Conservation (phyloP, 2,329 filamentous ascomycete genomes). For the Coleophoma eucalyptorum region DNA sequence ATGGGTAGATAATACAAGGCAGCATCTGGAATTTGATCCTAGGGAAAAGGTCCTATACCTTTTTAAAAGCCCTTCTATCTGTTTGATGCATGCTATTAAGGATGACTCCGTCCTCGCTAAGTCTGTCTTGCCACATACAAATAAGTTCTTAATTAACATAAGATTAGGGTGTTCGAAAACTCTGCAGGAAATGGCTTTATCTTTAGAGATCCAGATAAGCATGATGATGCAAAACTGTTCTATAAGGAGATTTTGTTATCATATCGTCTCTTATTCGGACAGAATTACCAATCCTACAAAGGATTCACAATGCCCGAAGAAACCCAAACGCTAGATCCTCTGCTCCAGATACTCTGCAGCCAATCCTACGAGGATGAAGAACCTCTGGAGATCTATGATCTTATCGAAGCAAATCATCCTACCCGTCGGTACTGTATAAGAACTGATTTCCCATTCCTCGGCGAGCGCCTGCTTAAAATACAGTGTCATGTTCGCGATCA, state of each 20-base stretch:
- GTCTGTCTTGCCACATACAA: background rate
- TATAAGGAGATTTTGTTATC: conserved; percentile 15
- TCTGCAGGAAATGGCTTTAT: background rate
- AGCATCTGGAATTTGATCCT: conserved; percentile 11
- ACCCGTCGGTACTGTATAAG: background rate
- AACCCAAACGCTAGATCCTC: conserved; percentile 4
- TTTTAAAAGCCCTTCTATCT: conserved; percentile 12
- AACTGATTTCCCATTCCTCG: conserved; percentile 13
- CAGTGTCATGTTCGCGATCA: conserved; percentile 8
- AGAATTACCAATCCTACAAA: conserved; percentile 8
- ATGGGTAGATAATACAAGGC: conserved; percentile 6
- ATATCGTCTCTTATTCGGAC: conserved; percentile 18
- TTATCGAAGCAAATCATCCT: conserved; percentile 10
- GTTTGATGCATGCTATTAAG: conserved; percentile 8
- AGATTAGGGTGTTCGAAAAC: conserved; percentile 1
- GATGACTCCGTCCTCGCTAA: background rate
- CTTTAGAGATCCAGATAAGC: background rate
- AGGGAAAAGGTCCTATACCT: conserved; percentile 1
- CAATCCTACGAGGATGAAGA: conserved; percentile 2
- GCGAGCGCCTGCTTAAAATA: conserved; percentile 9
- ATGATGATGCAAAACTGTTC: conserved; percentile 1
- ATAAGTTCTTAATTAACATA: background rate
- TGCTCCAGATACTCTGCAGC: conserved; percentile 10
- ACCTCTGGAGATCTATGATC: conserved; percentile 5
- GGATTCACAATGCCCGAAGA: conserved; percentile 1